Conservation (phyloP, 1,284 basidiomycete genomes). For the Pseudozyma pruni region DNA sequence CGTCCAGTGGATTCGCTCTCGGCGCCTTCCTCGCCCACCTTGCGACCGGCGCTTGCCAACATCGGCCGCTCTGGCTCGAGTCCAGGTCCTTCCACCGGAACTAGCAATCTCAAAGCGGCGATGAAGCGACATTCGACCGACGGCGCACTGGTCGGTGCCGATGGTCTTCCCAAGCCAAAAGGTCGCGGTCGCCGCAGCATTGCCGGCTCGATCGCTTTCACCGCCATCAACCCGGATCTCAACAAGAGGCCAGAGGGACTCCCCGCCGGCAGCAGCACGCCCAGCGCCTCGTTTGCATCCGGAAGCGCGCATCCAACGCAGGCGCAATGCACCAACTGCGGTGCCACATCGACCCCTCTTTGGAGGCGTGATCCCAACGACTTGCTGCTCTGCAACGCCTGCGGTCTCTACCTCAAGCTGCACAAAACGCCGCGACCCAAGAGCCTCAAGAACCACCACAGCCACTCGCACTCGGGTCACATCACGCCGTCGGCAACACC, state of each 20-base stretch:
- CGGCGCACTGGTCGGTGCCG: constrained; percentile 7
- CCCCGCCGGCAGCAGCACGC: constrained; percentile 21
- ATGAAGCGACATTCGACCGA: constrained; percentile 44
- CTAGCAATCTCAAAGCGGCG: constrained; percentile 9
- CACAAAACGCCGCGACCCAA: constrained; percentile 64
- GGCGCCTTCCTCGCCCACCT: constrained; percentile 40
- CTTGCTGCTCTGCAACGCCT: constrained; percentile 64
- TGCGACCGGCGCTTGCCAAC: constrained; percentile 30
- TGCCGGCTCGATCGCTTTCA: constrained; percentile 41
- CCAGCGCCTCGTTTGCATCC: constrained; percentile 20
- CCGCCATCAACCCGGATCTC: constrained; percentile 44
- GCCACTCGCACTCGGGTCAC: constrained; percentile 48
- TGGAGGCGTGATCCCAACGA: constrained; percentile 63
- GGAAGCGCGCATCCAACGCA: constrained; percentile 28
- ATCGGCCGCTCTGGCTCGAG: constrained; percentile 44
- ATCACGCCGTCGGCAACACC: constrained; percentile 49
- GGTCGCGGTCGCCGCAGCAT: constrained; percentile 44
- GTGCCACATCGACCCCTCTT: constrained; percentile 60
- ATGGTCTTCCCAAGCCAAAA: constrained; percentile 30
- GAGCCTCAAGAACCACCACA: constrained; percentile 55
- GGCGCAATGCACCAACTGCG: constrained; percentile 63
- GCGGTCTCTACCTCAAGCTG: constrained; percentile 64
- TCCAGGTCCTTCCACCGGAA: constrained; percentile 22
- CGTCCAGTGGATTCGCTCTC: constrained; percentile 45
- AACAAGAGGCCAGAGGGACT: constrained; percentile 19